Percentiles rank a stretch among this genome's conserved stretches.
phyloP scores from a whole-genome alignment of 345 rosid species.

The Trapa incisa region DNA sequence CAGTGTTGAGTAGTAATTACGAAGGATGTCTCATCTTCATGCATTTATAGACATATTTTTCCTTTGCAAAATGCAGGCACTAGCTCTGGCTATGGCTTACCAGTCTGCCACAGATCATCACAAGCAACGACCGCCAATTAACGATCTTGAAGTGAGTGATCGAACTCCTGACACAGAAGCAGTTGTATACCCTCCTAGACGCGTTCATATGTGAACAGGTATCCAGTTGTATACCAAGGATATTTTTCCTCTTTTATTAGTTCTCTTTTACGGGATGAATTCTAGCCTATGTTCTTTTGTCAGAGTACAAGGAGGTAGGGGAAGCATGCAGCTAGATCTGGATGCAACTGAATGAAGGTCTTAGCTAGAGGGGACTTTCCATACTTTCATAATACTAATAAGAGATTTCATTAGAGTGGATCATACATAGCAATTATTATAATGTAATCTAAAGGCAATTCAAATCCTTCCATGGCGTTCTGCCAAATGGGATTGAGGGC shows the following conservation, averaged over 20 bases:
- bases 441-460: no score
- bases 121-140: constrained; percentile 63
- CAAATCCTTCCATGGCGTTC: no score
- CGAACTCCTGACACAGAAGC: constrained; percentile 31
- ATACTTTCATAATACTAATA: no score
- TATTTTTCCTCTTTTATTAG: not conserved
- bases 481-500: no score
- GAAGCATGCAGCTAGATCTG: not conserved
- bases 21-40: not conserved
- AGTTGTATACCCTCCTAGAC: not conserved
- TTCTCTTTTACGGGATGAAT: not conserved
- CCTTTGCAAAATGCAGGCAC: constrained; percentile 33
- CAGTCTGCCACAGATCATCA: constrained; percentile 63
- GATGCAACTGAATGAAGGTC: not conserved
- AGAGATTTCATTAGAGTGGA: no score
- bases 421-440: no score
- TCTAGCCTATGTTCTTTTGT: not conserved
- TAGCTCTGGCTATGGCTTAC: constrained; percentile 84
- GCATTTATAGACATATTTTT: not conserved
- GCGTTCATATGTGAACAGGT: not conserved
- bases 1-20: not conserved
- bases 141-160: constrained; percentile 54
- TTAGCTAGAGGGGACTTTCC: no score
- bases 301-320: not conserved
- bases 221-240: not conserved